Base-by-base conservation (phyloP, 176 grass and related monocot species). In the Hordeum vulgare region DNA sequence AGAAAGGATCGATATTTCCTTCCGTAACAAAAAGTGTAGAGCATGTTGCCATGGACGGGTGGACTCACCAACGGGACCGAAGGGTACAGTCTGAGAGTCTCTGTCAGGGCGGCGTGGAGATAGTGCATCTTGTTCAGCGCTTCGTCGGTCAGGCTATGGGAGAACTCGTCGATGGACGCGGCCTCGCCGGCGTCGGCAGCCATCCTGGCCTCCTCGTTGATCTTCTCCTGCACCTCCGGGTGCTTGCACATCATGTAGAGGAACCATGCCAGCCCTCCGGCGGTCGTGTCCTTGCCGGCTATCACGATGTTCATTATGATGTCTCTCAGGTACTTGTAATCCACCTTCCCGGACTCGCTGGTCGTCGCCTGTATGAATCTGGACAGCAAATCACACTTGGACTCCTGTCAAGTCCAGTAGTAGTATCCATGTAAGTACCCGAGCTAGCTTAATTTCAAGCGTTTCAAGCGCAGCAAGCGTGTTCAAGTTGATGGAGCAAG, bases 211-310 rank as follows among this genome's bases (percentile, higher is more conserved):
- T 97, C 95, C 8, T 57, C 18, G 11, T 9, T 72, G 4, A 94
- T 57, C 87, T 40, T 94, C 11, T 89, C 84, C 80, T 92, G 92
- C 27, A 88, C 63, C 0, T 81, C 66, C 57, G 92, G 87, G 58
- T 94, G 74, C 74, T 83, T 87, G 92, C 92, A 91, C 31, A 87
- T 59, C 92, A 91, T 87, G 81, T 85, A 91, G 29, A 94, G 66
- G 62, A 94, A 94, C 92, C 92, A 92, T n/a, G 92, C 26, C 0
- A 94, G 87, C 3, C 75, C 60, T 0, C 89, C 84, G 5, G 92
- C 89, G 0, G 89, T 90, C 6, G 89, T 83, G 70, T 91, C 92
- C 83, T 91, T 94, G 17, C 92, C 89, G 12, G 89, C 92, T 31
- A 94, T 85, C 36, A 91, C 87, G 1, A 94, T 87, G 82, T 74